Evolutionary conservation across 768 basidiomycete genomes (phyloP).

Genomic region (Pleurotus tuoliensis): DNA sequence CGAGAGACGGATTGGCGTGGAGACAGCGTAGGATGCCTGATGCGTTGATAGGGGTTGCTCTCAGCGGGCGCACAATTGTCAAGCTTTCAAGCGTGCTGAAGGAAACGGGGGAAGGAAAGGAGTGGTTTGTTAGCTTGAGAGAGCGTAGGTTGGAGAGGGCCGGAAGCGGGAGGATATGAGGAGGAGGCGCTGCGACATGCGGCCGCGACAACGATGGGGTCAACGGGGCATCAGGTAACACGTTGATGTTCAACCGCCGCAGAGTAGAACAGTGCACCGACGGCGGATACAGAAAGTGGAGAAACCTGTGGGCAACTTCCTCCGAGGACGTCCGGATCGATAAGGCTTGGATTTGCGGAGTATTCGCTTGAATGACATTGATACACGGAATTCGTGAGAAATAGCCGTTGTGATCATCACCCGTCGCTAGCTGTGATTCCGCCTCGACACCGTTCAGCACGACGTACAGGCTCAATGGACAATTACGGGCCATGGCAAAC

Average conservation of each 20-base stretch:
- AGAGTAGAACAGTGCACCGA: neutral
- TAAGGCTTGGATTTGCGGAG: neutral
- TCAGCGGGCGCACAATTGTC: constrained; percentile 19
- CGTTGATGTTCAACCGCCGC: constrained; percentile 8
- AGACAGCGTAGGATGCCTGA: constrained; percentile 16
- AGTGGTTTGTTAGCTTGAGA: constrained; percentile 20
- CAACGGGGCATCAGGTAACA: neutral
- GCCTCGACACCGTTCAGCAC: constrained; percentile 9
- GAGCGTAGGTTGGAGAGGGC: constrained; percentile 9
- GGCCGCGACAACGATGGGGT: neutral
- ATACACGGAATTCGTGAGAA: constrained; percentile 4
- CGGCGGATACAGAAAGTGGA: constrained; percentile 3
- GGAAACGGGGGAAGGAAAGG: constrained; percentile 17
- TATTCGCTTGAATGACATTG: neutral
- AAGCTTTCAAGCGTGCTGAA: constrained; percentile 16
- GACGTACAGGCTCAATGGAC: constrained; percentile 18
- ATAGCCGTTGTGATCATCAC: neutral
- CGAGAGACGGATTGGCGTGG: constrained; percentile 13
- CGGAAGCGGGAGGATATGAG: constrained; percentile 8
- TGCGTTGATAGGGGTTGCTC: constrained; percentile 19
- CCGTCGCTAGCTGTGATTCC: neutral
- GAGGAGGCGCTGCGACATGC: neutral
- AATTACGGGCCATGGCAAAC: constrained; percentile 25
- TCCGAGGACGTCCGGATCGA: constrained; percentile 4
- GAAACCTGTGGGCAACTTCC: neutral